A percentile compares a stretch with the other conserved stretches of the same genome.
phyloP scores from a whole-genome alignment of 169 alveolate species.

The Cryptosporidium bovis region DNA sequence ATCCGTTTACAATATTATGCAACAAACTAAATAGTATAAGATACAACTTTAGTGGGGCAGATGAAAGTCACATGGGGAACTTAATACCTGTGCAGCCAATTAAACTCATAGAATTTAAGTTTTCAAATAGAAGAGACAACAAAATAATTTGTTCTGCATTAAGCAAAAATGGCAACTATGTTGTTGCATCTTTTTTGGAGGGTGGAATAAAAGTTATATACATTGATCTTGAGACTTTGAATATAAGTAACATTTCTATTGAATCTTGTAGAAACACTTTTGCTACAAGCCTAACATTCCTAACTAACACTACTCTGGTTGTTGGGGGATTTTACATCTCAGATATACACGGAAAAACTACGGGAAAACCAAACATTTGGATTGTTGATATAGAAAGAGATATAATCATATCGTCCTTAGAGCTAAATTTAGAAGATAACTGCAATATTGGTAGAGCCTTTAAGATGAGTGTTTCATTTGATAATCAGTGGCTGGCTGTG shows the following conservation, averaged over 20 bases:
- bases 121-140: slow-evolving; percentile 6
- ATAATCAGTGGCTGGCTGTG: slow-evolving; percentile 73
- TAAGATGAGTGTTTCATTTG: slow-evolving; percentile 22
- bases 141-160: slow-evolving; percentile 22
- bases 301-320: slow-evolving; percentile 32
- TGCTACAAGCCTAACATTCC: slow-evolving; percentile 37
- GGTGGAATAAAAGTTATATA: slow-evolving; percentile 41
- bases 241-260: slow-evolving; percentile 9
- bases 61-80: slow-evolving; percentile 1
- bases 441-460: slow-evolving; percentile 13
- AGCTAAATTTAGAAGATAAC: background rate
- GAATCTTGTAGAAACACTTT: slow-evolving; percentile 20
- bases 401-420: slow-evolving; percentile 14
- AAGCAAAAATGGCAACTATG: slow-evolving; percentile 34
- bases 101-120: slow-evolving; percentile 46
- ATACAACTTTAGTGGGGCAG: background rate
- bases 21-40: slow-evolving; percentile 6
- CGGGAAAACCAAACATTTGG: slow-evolving; percentile 16
- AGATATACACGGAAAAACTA: background rate
- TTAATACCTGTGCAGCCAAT: slow-evolving; percentile 60
- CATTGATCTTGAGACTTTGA: slow-evolving; percentile 44
- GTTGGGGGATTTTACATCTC: slow-evolving; percentile 49
- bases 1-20: slow-evolving; percentile 38
- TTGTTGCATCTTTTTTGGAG: slow-evolving; percentile 27
- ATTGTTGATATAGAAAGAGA: slow-evolving; percentile 61